phyloP scores from a whole-genome alignment of 495 filamentous ascomycete species.

The Aspergillus wentii region DNA sequence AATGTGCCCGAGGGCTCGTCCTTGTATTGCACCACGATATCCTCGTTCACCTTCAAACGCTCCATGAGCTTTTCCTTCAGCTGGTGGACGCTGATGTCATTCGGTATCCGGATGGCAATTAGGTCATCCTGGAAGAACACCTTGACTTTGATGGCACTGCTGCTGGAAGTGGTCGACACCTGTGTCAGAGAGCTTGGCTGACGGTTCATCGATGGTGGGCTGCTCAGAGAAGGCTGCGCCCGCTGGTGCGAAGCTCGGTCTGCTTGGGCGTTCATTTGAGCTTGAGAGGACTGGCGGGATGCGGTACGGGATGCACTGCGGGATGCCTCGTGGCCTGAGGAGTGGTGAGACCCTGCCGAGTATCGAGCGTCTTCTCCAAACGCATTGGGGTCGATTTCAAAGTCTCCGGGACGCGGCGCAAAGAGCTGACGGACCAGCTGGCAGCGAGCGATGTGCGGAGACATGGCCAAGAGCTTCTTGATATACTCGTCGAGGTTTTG shows the following conservation, averaged over 20 bases:
- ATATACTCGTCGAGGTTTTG: constrained; percentile 93
- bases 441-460: constrained; percentile 76
- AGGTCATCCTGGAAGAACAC: constrained; percentile 87
- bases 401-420: constrained; percentile 82
- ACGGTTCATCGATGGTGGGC: constrained; percentile 56
- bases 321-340: constrained; percentile 45
- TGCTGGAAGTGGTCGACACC: constrained; percentile 49
- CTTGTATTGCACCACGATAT: constrained; percentile 75
- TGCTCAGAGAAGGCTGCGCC: constrained; percentile 39
- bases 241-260: constrained; percentile 58
- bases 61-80: constrained; percentile 79
- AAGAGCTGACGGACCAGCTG: constrained; percentile 85
- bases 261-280: constrained; percentile 60
- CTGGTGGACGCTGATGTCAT: constrained; percentile 69
- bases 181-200: constrained; percentile 72
- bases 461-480: constrained; percentile 79
- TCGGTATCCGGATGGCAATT: constrained; percentile 84
- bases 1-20: constrained; percentile 77
- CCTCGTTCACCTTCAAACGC: constrained; percentile 68
- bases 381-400: constrained; percentile 74
- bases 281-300: constrained; percentile 71
- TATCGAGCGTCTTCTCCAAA: constrained; percentile 64
- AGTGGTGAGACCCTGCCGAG: constrained; percentile 67
- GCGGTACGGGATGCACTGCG: constrained; percentile 38
- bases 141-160: constrained; percentile 78